Evolutionary conservation across 257 asterid species (phyloP), one percentile per base, ranked within the genome.

Genomic region (Leonotis leonurus): DNA sequence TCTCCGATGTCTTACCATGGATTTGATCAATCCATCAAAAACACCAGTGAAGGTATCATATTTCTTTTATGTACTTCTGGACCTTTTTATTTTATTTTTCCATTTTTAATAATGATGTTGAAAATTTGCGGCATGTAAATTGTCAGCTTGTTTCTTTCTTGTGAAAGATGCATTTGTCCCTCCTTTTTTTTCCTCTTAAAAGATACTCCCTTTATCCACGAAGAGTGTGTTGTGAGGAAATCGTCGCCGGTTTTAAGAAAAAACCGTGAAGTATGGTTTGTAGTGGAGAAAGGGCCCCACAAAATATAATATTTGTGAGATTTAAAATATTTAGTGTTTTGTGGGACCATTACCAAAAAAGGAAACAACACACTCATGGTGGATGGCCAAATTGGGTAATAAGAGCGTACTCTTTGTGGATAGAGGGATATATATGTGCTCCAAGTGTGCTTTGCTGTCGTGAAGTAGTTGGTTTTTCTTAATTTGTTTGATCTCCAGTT

Each of bases 1-100:
- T 65, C 74, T 87, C 68, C 84, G 87, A 51, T 73, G 80, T 48
- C 88, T 93, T 65, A 75, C 85, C 68, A 71, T 93, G 73, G 96
- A 89, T 80, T 83, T 93, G 79, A 82, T 77, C 61, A 93, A 93
- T 83, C 88, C 95, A 62, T 83, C 92, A 65, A 78, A 76, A 71
- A 75, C 79, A 70, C 79, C 96, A 20, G 85, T 89, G 41, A 89
- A 87, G 95, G 99, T 92, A 80, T 35, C 56, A 25, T 30, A 36
- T 39, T 11, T 37, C 18, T 46, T 43, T 21, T 64, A 9, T 57
- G 63, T 22, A 44, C 26, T 33, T 48, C 46, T 43, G 49, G 45
- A 13, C 46, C 29, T 24, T n/a, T 6, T 21, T 35, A 14, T 35
- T 62, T 8, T 44, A 18, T 27, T 32, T 21, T 62, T 12, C 65